Conservation (phyloP, 192 early-diverging fungal species). For the Funneliformis mosseae region DNA sequence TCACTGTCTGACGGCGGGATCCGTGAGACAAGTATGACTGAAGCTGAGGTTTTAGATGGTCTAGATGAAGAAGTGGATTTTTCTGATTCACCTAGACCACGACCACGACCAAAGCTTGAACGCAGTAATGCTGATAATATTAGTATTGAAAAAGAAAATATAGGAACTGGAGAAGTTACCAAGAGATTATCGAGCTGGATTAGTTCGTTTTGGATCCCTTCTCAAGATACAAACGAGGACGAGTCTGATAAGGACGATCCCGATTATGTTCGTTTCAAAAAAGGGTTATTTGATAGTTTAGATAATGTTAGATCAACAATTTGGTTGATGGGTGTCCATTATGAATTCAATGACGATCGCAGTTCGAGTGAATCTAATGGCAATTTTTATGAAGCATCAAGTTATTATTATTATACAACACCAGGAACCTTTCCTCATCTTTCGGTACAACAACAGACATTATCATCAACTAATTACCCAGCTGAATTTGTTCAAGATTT, state of each 20-base stretch:
- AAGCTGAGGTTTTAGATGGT: neutral
- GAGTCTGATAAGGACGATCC: slow-evolving; percentile 22
- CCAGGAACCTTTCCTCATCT: slow-evolving; percentile 20
- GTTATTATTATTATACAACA: slow-evolving; percentile 26
- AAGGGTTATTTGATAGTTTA: slow-evolving; percentile 21
- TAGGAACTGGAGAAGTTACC: neutral
- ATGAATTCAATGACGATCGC: slow-evolving; percentile 33
- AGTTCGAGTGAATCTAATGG: neutral
- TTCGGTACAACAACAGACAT: slow-evolving; percentile 8
- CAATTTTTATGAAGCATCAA: neutral
- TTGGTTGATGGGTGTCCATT: slow-evolving; percentile 42
- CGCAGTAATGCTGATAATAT: neutral
- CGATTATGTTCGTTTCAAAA: slow-evolving; percentile 3
- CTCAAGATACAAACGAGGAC: neutral
- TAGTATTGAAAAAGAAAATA: slow-evolving; percentile 3
- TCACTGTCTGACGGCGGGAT: slow-evolving; percentile 11
- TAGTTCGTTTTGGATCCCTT: slow-evolving; percentile 27
- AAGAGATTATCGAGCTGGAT: slow-evolving; percentile 23
- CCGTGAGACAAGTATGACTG: neutral
- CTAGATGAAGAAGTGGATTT: neutral
- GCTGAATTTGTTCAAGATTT: slow-evolving; percentile 79
- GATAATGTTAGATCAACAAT: slow-evolving; percentile 5
- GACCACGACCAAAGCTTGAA: neutral
- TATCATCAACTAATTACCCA: slow-evolving; percentile 3
- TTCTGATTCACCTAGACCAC: neutral